Evolutionary conservation across 1,139 yeast species (phyloP), one percentile per base, ranked within the genome.

Genomic region (Zygosaccharomyces sapae): DNA sequence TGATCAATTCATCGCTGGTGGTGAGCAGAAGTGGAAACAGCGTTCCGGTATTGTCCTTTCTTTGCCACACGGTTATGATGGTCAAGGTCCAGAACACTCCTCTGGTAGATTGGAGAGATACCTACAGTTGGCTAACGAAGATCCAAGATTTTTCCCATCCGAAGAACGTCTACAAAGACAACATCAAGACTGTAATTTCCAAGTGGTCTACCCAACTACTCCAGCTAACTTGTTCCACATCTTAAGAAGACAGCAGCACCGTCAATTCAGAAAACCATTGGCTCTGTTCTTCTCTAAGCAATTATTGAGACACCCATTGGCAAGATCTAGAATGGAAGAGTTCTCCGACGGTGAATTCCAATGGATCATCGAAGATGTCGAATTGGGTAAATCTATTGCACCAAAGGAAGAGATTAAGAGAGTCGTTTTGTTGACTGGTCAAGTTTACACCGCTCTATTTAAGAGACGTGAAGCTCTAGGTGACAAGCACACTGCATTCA

Each of bases 71-170:
- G 99, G 99, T 74, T 94, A 90, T 69, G 99, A 94, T 70, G 99
- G 99, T 59, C 98, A 92, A 76, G 99, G 99, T 64, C 98, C 98
- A 58, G 99, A 94, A 75, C 99, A 94, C 73, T 92, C 98, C 33
- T 87, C 96, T 52, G 97, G 96, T 65, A 85, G 98, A 79, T 74
- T 94, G 51, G 99, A 94, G 76, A 84, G 99, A 76, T 94, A 89
- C 75, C 79, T 94, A 70, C 96, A 87, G 75, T 74, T 94, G 67
- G 85, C 96, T 69, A 92, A 90, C 69, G 99, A 94, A 74, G 98
- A 94, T 69, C 90, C 87, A 62, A 85, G 97, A 73, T 73, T 68
- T 63, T 94, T 87, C 95, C 99, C 98, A 68, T 70, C 87, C 41
- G 81, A 77, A 51, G 92, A 86, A 61, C 88, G 88, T 71, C 78